These are phyloP conservation scores for Cryptococcus neoformans DNA, from an alignment of 1,284 basidiomycete species.

Conservation along the genomic window DNA sequence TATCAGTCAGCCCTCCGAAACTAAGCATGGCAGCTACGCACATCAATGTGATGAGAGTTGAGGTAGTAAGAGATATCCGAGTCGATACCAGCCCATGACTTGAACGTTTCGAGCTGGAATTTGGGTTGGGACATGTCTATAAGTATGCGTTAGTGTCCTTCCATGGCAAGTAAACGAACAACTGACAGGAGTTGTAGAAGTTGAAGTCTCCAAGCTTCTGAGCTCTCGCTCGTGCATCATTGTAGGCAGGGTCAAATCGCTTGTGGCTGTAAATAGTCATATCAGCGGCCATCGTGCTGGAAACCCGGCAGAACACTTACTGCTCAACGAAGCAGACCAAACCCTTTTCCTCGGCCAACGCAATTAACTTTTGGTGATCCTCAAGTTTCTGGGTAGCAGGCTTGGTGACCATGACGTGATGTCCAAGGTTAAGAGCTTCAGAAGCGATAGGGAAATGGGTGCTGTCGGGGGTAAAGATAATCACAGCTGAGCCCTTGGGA, in stretches of 20 bases:
- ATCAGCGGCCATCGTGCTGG: neutral
- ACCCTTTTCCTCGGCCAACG: conserved; percentile 67
- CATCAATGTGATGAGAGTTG: conserved; percentile 80
- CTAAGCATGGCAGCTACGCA: conserved; percentile 18
- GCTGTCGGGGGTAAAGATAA: conserved; percentile 56
- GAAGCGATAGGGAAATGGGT: conserved; percentile 83
- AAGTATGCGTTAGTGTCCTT: neutral
- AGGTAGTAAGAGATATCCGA: conserved; percentile 88
- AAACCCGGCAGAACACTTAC: conserved; percentile 18
- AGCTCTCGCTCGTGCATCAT: conserved; percentile 74
- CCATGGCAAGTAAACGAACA: neutral
- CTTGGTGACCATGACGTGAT: conserved; percentile 90
- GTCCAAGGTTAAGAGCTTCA: conserved; percentile 75
- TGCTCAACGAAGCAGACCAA: conserved; percentile 91
- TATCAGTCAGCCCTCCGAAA: conserved; percentile 2
- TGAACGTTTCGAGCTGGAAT: conserved; percentile 88
- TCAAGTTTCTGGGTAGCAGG: conserved; percentile 82
- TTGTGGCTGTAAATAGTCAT: conserved; percentile 55
- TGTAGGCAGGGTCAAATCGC: conserved; percentile 85
- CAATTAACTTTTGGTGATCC: conserved; percentile 74
- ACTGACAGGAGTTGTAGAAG: conserved; percentile 56
- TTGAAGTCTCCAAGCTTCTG: conserved; percentile 82
- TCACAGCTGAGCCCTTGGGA: conserved; percentile 77
- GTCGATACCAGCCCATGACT: conserved; percentile 89
- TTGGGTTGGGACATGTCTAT: conserved; percentile 87